These are phyloP conservation scores for Blakeslea trispora DNA, from an alignment of 371 early-diverging fungal genomes.

Conservation along the genomic window DNA sequence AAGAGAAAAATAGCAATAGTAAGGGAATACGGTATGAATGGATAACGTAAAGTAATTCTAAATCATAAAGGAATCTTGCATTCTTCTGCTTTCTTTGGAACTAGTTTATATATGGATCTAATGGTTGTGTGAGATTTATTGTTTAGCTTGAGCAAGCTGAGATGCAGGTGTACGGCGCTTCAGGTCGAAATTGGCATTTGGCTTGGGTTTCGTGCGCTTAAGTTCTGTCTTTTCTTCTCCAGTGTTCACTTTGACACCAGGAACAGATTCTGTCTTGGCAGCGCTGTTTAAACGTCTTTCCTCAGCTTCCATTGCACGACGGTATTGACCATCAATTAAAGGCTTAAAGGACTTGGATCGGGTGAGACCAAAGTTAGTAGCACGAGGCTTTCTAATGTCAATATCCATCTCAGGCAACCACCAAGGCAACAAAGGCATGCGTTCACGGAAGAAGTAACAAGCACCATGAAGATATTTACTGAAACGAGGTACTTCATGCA, in stretches of 20 bases:
- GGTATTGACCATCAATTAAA: conserved; percentile 38
- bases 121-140: neutral
- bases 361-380: conserved; percentile 36
- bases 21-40: neutral
- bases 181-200: conserved; percentile 12
- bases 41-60: too few species aligned
- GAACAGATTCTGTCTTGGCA: conserved; percentile 21
- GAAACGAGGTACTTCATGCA: conserved; percentile 97
- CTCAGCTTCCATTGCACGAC: conserved; percentile 35
- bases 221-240: conserved; percentile 3
- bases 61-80: neutral
- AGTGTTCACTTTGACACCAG: conserved; percentile 11
- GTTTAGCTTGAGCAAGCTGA: conserved; percentile 12
- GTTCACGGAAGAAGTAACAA: conserved; percentile 81
- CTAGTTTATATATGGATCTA: neutral
- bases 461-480: conserved; percentile 97
- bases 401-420: conserved; percentile 69
- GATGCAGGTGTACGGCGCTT: conserved; percentile 19
- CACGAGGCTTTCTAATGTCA: conserved; percentile 36
- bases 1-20: neutral
- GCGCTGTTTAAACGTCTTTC: conserved; percentile 28
- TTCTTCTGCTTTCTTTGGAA: neutral
- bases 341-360: conserved; percentile 39
- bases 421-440: conserved; percentile 90
- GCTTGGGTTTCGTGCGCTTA: conserved; percentile 14